phyloP scores from a whole-genome alignment of 331 rosid genomes.

The Acacia pycnantha region DNA sequence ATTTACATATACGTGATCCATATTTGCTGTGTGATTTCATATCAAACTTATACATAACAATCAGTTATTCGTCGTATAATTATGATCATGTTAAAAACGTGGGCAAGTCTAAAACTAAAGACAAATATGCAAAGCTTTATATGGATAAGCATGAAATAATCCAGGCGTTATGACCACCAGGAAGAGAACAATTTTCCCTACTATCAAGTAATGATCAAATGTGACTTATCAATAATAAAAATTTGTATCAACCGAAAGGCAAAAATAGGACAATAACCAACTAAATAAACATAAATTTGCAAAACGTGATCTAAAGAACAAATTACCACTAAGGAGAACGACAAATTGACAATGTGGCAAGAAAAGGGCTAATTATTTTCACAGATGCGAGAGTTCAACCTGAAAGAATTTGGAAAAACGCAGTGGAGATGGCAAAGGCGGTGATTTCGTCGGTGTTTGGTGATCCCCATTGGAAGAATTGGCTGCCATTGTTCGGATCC shows the following conservation, averaged over 20 bases:
- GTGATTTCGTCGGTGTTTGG: constrained; percentile 45
- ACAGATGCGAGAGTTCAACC: constrained; percentile 34
- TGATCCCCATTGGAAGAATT: constrained; percentile 55
- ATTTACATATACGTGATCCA: not conserved
- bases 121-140: not conserved
- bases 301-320: constrained; percentile 5
- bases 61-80: not conserved
- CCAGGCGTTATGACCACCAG: not conserved
- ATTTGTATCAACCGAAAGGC: not conserved
- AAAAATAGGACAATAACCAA: constrained; percentile 4
- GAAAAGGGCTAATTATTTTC: not conserved
- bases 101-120: not conserved
- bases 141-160: not conserved
- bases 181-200: not conserved
- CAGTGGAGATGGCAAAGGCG: constrained; percentile 83
- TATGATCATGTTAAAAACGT: not conserved
- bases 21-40: constrained; percentile 2
- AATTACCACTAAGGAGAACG: constrained; percentile 6
- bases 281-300: not conserved
- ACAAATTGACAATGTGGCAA: constrained; percentile 19
- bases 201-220: not conserved
- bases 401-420: constrained; percentile 78
- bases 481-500: constrained; percentile 37
- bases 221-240: not conserved
- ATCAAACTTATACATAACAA: not conserved